Base-by-base conservation (phyloP, 1,284 basidiomycete species). In the Heterobasidion parviporum region DNA sequence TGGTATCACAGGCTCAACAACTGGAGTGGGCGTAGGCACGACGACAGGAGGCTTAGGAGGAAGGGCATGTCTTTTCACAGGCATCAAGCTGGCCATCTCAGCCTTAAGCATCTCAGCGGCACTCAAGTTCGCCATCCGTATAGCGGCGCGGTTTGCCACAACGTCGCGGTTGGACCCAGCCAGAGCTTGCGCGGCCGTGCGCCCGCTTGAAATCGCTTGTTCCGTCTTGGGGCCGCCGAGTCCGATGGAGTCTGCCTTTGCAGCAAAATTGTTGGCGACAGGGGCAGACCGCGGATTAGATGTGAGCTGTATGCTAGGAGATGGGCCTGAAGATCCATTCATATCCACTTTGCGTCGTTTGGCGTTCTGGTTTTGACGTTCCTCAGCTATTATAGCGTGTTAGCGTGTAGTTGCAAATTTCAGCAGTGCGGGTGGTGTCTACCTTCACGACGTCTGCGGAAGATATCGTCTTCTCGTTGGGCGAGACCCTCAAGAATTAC, bases 401-500 rank as follows among this genome's bases (percentile, higher is more conserved):
- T 18, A 52, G 57, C 44, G 35, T 34, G 48, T 10, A 9, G 16
- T 35, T 51, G 5, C 18, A 36, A 26, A 41, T 49, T 20, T 50
- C 49, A 57, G 52, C 51, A 47, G 46, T 15, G 45, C 34, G 50
- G 55, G 41, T 32, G 36, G 51, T 64, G 80, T 87, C 73, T 71
- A 93, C 92, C 81, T 82, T 98, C 93, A 72, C 90, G 90, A 66
- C 96, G 81, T 68, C 82, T 83, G 68, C 88, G 81, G 74, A 99
- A 99, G 64, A 99, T 99, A 47, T 94, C 93, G 73, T 97, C 94
- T 75, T 99, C 97, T 67, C 89, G 80, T 68, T 80, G 81, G 8
- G 95, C 94, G 57, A 99, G 79, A 60, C 94, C 95, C 68, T 97
- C 92, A 69, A 99, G 82, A 67, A 99, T 98, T 67, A 97, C 85